Evolutionary conservation across 2,329 filamentous ascomycete species (phyloP), one percentile per base, ranked within the genome.

Genomic region (Pseudogymnoascus verrucosus): DNA sequence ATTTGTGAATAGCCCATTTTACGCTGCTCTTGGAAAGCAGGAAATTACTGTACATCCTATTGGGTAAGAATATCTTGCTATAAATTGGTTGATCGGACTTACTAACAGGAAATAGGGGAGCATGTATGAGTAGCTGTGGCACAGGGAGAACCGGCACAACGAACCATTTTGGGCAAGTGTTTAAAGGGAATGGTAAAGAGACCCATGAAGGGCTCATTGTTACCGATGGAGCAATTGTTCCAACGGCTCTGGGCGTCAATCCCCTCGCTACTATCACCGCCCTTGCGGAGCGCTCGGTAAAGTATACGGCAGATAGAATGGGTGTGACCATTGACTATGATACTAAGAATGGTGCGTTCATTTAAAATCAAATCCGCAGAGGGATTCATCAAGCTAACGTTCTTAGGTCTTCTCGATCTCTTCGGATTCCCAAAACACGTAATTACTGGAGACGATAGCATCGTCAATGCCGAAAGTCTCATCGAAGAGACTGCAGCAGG

Each of bases 241-340:
- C 87, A 0, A 80, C 81, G 6, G 81, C 87, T 0, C 76, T 89
- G 1, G 76, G 86, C 12, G 84, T 85, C 2, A 90, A 90, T 69
- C 87, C 87, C 0, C 81, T 88, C 62, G 87, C 87, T 1, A 90
- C 87, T 1, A 89, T 89, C 67, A 82, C 86, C 0, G 87, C 87
- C 2, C 78, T 90, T 19, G 86, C 87, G 0, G 87, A 89, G 73
- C 78, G 87, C 8, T 82, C 83, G 0, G 79, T 89, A 5, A 81
- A 84, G 61, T 71, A 78, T 5, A 81, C 82, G 61, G 77, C 80
- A 1, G 67, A 74, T 61, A 74, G 75, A 7, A 69, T 76, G 5
- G 68, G 69, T 0, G 75, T 86, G 10, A 65, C 64, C 5, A 80
- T 87, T 61, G 77, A 80, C 64, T 72, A 74, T 2, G 74, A 78